A percentile compares a stretch with the other conserved stretches of the same genome.
phyloP scores from a whole-genome alignment of 148 eudicot genomes.

The Oxyria digyna region DNA sequence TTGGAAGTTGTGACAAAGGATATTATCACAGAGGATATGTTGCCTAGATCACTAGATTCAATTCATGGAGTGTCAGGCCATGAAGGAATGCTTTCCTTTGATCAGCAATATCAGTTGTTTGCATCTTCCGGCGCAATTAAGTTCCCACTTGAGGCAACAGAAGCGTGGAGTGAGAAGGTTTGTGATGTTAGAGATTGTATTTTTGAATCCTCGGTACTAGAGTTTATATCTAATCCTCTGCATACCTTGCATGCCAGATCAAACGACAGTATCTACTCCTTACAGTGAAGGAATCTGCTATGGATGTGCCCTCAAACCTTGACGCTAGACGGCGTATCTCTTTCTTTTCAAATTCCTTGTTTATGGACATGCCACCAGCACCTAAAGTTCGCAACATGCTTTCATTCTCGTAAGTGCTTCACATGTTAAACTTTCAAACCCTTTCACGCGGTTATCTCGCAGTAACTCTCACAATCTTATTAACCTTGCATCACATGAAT shows the following conservation, averaged over 20 bases:
- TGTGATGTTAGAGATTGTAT: background rate
- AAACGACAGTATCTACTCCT: slow-evolving; percentile 75
- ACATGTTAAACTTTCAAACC: background rate
- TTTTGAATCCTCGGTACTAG: background rate
- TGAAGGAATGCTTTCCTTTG: slow-evolving; percentile 55
- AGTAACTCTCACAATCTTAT: background rate
- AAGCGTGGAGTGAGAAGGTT: slow-evolving; percentile 99
- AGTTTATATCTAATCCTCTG: background rate
- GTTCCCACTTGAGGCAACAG: slow-evolving; percentile 77
- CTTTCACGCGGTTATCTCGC: background rate
- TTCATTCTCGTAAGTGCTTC: slow-evolving; percentile 70
- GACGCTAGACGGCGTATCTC: slow-evolving; percentile 96
- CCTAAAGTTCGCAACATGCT: slow-evolving; percentile 99
- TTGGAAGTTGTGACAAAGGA: slow-evolving; percentile 89
- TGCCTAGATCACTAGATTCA: slow-evolving; percentile 51
- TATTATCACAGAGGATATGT: slow-evolving; percentile 74
- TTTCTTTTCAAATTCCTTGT: slow-evolving; percentile 93
- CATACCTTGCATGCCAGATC: slow-evolving; percentile 39
- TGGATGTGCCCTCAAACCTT: slow-evolving; percentile 93
- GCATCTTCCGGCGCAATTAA: slow-evolving; percentile 80
- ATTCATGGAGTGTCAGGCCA: slow-evolving; percentile 47
- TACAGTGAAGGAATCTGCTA: slow-evolving; percentile 96
- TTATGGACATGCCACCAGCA: slow-evolving; percentile 93
- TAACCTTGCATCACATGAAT: background rate
- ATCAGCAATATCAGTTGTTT: slow-evolving; percentile 74